Conservation (phyloP, 106 monocot genomes). For the Dendrobium chrysotoxum region DNA sequence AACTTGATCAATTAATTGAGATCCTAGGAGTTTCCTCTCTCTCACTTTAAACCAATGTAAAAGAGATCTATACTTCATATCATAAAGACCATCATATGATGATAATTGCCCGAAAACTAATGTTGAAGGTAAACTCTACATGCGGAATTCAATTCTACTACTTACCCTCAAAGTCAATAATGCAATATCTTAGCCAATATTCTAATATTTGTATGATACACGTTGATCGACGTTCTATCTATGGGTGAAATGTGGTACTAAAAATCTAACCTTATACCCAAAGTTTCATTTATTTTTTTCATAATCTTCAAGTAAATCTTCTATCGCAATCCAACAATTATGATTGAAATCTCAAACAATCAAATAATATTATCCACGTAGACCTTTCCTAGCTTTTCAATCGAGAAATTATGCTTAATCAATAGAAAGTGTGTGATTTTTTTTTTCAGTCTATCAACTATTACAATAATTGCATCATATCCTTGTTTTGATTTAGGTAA, state of each 20-base stretch:
- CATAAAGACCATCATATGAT: too few species aligned
- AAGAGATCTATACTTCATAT: not conserved
- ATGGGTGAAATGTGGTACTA: not conserved
- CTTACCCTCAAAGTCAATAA: too few species aligned
- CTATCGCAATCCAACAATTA: not conserved
- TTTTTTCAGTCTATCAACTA: not conserved
- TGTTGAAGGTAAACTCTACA: not conserved
- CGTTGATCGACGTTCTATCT: not conserved
- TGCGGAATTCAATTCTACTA: not conserved
- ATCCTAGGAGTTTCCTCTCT: not conserved
- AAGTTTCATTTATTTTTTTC: not conserved
- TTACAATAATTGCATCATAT: not conserved
- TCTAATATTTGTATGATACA: not conserved
- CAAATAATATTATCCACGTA: not conserved
- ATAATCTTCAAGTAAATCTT: not conserved
- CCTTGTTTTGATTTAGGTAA: not conserved
- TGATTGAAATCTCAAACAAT: not conserved
- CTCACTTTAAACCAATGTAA: not conserved
- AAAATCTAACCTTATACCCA: not conserved
- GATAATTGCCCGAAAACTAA: not conserved
- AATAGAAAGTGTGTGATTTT: not conserved
- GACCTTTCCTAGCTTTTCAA: not conserved
- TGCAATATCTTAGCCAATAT: not conserved
- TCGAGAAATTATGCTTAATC: not conserved
- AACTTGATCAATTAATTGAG: not conserved